Base-by-base conservation (phyloP, 345 rosid species). In the Gossypium sturtianum region DNA sequence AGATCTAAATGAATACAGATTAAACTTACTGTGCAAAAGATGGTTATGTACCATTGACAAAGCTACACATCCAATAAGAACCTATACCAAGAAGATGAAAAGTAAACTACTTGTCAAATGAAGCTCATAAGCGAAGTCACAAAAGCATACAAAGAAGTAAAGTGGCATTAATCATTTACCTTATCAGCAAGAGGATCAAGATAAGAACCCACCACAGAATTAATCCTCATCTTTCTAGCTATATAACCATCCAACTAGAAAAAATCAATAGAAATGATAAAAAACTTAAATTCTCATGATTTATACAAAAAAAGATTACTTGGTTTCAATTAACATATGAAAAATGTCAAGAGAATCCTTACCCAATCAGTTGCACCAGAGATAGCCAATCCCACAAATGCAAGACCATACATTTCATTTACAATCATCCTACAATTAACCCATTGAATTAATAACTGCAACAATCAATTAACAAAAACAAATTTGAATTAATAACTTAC, bases 161-260 rank as follows among this genome's bases (percentile, higher is more conserved):
- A 51, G 45, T 16, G 59, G 47, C 60, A 27, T 51, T 51, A 51
- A 16, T 69, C 60, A 51, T 43, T 75, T 70, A 93, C 99, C 95
- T 95, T 95, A 83, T 95, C 99, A 43, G 96, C 99, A 74, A 95
- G 91, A 62, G 99, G 99, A 82, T 95, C 98, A 75, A 95, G 96
- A 84, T 95, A 91, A 2, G 99, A 93, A 65, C 99, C 99, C 82
- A 91, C 97, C 1, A 95, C 98, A 29, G 99, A 95, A 79, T 91
- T 45, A 68, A 93, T 91, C 70, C 72, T 88, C 97, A 95, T 93
- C 83, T 85, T 93, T 80, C 99, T 88, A 70, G 99, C 98, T 78
- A 89, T 65, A 63, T 88, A 95, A 41, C 99, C 99, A 88, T 95
- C 99, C 74, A 95, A 78, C 98, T 95, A 78, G 22, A 61, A 57